Conservation (phyloP, 768 basidiomycete species). For the Amanita inopinata region DNA sequence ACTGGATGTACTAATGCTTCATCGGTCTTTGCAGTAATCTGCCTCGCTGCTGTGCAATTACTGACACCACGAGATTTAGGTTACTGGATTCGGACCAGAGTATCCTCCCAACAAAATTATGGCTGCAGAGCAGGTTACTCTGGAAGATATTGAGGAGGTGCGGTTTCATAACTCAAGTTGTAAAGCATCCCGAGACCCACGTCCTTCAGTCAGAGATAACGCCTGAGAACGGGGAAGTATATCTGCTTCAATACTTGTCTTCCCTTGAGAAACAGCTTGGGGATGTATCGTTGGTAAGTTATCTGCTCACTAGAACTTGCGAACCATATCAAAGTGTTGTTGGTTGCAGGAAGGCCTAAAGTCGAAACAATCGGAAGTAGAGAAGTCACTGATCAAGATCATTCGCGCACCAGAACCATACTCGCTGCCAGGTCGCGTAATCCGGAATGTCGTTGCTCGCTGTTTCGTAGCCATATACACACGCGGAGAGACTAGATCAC, state of each 20-base stretch:
- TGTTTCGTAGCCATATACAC: conserved; percentile 68
- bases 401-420: conserved; percentile 53
- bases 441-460: conserved; percentile 70
- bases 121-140: not conserved
- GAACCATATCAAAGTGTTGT: not conserved
- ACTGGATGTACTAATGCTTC: too few species aligned
- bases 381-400: conserved; percentile 57
- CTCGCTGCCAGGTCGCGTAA: conserved; percentile 81
- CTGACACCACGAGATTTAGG: too few species aligned
- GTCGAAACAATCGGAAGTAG: conserved; percentile 48
- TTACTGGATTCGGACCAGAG: conserved; percentile 4
- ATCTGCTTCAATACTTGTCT: conserved; percentile 78
- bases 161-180: not conserved
- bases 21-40: too few species aligned
- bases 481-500: conserved; percentile 69
- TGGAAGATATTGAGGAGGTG: conserved; percentile 8
- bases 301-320: not conserved
- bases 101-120: not conserved
- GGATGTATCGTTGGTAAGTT: conserved; percentile 42
- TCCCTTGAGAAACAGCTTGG: conserved; percentile 49
- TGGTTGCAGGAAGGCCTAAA: conserved; percentile 59
- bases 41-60: too few species aligned
- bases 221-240: conserved; percentile 73
- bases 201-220: conserved; percentile 47
- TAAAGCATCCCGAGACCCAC: not conserved